Conservation (phyloP, 2,329 filamentous ascomycete genomes). For the Neonectria punicea region DNA sequence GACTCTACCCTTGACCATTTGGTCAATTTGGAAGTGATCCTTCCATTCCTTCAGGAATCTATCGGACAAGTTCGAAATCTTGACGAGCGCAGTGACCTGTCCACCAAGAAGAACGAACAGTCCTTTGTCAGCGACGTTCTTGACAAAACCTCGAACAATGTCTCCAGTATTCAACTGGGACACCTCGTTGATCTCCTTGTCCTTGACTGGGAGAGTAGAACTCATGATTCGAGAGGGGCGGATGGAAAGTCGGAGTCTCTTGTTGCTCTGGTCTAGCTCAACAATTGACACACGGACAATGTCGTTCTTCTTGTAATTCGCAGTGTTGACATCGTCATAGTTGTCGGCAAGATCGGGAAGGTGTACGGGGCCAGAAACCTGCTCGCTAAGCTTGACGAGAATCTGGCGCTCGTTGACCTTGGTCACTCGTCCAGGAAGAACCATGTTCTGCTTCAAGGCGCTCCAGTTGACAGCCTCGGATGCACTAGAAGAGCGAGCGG, state of each 20-base stretch:
- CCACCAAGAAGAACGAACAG: conserved; percentile 87
- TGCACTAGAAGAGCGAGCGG: conserved; percentile 72
- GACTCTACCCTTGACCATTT: conserved; percentile 90
- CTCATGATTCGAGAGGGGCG: conserved; percentile 90
- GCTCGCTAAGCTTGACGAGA: conserved; percentile 85
- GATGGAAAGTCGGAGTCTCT: conserved; percentile 82
- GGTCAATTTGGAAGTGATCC: conserved; percentile 84
- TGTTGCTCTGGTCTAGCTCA: conserved; percentile 83
- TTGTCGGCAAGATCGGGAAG: conserved; percentile 88
- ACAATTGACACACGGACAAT: conserved; percentile 88
- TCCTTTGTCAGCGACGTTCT: conserved; percentile 88
- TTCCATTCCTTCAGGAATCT: conserved; percentile 96
- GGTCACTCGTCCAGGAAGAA: conserved; percentile 84
- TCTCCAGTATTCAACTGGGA: conserved; percentile 81
- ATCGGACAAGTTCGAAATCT: conserved; percentile 90
- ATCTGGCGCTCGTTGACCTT: conserved; percentile 87
- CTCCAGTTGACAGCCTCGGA: conserved; percentile 69
- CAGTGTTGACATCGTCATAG: conserved; percentile 81
- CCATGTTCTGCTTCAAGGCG: conserved; percentile 79
- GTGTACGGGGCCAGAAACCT: conserved; percentile 81
- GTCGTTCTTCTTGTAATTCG: conserved; percentile 83
- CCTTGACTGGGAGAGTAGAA: conserved; percentile 82
- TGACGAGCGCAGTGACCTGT: conserved; percentile 82
- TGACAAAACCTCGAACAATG: conserved; percentile 89
- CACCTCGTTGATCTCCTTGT: conserved; percentile 78